Conservation (phyloP, 257 asterid genomes). For the Solanum etuberosum region DNA sequence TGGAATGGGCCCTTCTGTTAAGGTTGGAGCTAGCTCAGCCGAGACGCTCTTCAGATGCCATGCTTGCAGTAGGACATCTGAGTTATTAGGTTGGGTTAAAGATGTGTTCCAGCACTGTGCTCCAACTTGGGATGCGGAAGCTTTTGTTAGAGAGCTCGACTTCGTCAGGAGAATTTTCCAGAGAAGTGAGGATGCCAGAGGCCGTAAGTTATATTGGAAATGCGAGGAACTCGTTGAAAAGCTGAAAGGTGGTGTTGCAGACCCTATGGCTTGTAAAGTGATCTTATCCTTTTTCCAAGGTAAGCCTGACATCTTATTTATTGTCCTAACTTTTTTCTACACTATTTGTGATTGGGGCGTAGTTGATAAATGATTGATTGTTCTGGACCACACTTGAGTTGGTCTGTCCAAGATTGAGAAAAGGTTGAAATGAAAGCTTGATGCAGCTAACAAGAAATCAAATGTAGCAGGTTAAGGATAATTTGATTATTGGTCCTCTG, state of each 20-base stretch:
- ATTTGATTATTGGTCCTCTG: not conserved
- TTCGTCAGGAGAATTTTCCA: constrained; percentile 79
- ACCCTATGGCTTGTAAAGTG: constrained; percentile 50
- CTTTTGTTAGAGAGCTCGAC: constrained; percentile 75
- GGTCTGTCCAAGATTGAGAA: not conserved
- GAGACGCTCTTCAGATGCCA: constrained; percentile 87
- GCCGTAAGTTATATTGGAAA: constrained; percentile 67
- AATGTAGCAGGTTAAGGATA: not conserved
- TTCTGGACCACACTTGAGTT: not conserved
- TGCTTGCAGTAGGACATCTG: constrained; percentile 83
- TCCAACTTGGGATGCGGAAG: constrained; percentile 88
- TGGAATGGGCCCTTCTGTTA: constrained; percentile 65
- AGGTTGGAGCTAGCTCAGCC: constrained; percentile 47
- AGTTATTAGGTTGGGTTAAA: constrained; percentile 89
- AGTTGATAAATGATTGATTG: not conserved
- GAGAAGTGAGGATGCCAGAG: constrained; percentile 73
- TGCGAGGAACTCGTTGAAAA: constrained; percentile 80
- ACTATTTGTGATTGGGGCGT: not conserved
- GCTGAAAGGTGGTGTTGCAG: constrained; percentile 56
- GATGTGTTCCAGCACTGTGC: constrained; percentile 95
- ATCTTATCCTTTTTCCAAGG: constrained; percentile 83
- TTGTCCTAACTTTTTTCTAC: not conserved
- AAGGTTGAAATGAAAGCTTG: not conserved
- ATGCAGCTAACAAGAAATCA: not conserved
- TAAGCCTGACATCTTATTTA: constrained; percentile 10